Evolutionary conservation across 352 stramenopile species (phyloP).

Genomic region (Pythium chondricola): DNA sequence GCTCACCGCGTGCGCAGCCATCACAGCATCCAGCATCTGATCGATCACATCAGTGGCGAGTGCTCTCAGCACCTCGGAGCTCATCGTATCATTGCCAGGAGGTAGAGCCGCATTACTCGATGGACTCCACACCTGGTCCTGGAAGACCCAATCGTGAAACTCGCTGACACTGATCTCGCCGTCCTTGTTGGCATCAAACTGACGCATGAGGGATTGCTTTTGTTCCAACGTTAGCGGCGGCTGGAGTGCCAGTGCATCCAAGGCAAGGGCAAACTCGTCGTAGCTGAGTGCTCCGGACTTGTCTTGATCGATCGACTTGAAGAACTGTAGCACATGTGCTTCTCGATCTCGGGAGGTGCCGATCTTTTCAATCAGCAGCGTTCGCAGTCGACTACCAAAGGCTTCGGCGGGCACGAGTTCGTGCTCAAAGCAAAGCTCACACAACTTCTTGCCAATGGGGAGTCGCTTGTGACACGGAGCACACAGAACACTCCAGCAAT

Average conservation of each 20-base stretch:
- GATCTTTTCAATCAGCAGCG: constrained; percentile 61
- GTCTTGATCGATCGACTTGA: constrained; percentile 52
- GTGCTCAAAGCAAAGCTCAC: constrained; percentile 73
- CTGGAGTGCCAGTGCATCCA: constrained; percentile 43
- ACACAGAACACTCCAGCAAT: constrained; percentile 61
- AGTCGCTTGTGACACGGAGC: constrained; percentile 37
- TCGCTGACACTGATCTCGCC: constrained; percentile 59
- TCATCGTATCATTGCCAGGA: not conserved
- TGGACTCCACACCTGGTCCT: constrained; percentile 52
- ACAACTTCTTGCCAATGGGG: constrained; percentile 44
- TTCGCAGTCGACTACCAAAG: constrained; percentile 55
- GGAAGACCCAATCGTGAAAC: constrained; percentile 63
- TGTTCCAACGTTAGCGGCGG: constrained; percentile 45
- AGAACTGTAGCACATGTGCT: constrained; percentile 36
- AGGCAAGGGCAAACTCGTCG: constrained; percentile 49
- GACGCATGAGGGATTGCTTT: constrained; percentile 34
- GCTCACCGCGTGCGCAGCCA: constrained; percentile 28
- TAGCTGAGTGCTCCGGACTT: constrained; percentile 46
- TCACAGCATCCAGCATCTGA: constrained; percentile 34
- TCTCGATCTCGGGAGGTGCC: constrained; percentile 29
- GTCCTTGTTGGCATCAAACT: constrained; percentile 70
- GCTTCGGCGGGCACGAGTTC: constrained; percentile 37
- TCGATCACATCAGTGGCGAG: constrained; percentile 36
- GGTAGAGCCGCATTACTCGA: not conserved
- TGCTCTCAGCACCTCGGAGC: constrained; percentile 18